Base-by-base conservation (phyloP, 495 filamentous ascomycete species). In the Aspergillus campestris region DNA sequence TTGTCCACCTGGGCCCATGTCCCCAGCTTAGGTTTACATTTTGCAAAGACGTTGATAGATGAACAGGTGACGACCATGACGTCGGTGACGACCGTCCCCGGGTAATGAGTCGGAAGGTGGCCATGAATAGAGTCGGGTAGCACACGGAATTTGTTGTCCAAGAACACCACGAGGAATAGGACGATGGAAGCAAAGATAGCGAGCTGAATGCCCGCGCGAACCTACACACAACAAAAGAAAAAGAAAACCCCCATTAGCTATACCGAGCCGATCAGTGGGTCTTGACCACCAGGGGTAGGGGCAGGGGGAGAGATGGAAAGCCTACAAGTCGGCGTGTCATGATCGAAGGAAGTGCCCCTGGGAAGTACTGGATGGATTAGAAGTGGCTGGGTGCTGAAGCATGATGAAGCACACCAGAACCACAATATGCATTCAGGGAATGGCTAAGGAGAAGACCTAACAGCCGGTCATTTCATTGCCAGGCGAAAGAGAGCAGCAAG, bases 1-100 rank as follows among this genome's bases (percentile, higher is more conserved):
- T 97, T 98, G 45, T 95, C 86, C 49, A 97, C 70, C 42, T 86
- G 81, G 48, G 84, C 77, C 92, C 92, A 98, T 45, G 72, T 58
- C 35, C 76, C 66, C n/a, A 78, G 61, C 60, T 90, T 82, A 44
- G 94, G 77, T 50, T 78, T 81, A 73, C 92, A 97, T 42, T 71
- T 80, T 3, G 82, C 84, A 44, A 96, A 82, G 33, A 83, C 59
- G 60, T 89, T 89, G 47, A 91, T 42, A 9, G 72, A 66, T 4
- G 82, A 85, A 66, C 94, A 97, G 38, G 74, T 81, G 6, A 75
- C 77, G 46, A 95, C 72, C n/a, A 82, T 86, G 52, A 97, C 78
- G 70, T 98, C 92, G 53, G 88, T 95, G 59, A 97, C 80, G 57
- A 92, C 79, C 34, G 78, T 74, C 44, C 87, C 88, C 36, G 82